These are phyloP conservation scores for Pythium folliculosum DNA, from an alignment of 352 stramenopile species.

Conservation along the genomic window DNA sequence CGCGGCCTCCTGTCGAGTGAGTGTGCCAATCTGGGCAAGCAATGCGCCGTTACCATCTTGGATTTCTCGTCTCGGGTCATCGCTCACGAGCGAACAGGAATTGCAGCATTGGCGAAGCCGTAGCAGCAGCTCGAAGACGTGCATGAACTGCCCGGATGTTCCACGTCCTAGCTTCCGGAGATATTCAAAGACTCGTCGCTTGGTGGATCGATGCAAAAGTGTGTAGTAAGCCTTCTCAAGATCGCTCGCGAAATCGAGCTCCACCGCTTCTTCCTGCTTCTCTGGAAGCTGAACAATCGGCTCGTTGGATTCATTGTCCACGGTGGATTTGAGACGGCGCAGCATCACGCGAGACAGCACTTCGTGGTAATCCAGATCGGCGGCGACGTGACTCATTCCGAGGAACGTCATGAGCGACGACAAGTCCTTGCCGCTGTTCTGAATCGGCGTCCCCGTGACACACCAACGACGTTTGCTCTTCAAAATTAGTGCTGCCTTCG, in stretches of 20 bases:
- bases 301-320: slow-evolving; percentile 46
- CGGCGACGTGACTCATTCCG: slow-evolving; percentile 44
- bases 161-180: slow-evolving; percentile 37
- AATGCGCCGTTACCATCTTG: slow-evolving; percentile 28
- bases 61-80: slow-evolving; percentile 48
- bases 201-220: slow-evolving; percentile 78
- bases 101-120: slow-evolving; percentile 87
- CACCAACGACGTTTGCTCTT: slow-evolving; percentile 81
- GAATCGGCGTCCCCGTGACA: slow-evolving; percentile 90
- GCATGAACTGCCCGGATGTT: slow-evolving; percentile 70
- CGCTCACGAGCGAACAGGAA: slow-evolving; percentile 60
- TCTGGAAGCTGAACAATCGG: slow-evolving; percentile 60
- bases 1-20: slow-evolving; percentile 19
- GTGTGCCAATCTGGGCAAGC: slow-evolving; percentile 27
- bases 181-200: slow-evolving; percentile 78
- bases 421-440: slow-evolving; percentile 88
- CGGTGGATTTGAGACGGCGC: slow-evolving; percentile 77
- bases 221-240: slow-evolving; percentile 79
- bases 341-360: slow-evolving; percentile 84
- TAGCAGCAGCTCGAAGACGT: slow-evolving; percentile 89
- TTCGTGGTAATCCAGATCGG: slow-evolving; percentile 65
- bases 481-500: slow-evolving; percentile 61
- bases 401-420: slow-evolving; percentile 88
- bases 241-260: slow-evolving; percentile 66
- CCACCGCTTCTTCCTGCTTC: slow-evolving; percentile 61